Evolutionary conservation across 139 green algal species (phyloP).

Genomic region (Coccomyxa sp.): DNA sequence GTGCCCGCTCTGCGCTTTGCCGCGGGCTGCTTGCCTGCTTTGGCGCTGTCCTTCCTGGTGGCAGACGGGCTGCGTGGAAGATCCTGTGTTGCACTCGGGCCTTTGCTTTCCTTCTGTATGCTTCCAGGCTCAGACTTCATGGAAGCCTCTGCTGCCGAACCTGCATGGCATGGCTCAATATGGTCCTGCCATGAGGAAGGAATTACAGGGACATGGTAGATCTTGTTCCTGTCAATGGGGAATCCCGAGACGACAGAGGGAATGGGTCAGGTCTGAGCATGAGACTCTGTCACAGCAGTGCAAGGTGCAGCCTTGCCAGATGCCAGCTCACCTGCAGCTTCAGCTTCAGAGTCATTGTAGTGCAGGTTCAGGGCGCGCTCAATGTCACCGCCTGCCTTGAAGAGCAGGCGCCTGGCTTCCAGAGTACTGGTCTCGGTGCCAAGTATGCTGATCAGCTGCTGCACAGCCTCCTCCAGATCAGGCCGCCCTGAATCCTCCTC

Average conservation of each 20-base stretch:
- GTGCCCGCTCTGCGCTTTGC: background rate
- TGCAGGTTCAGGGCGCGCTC: slow-evolving; percentile 29
- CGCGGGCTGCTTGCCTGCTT: background rate
- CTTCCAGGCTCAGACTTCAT: too few relatives aligned
- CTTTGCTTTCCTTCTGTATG: background rate
- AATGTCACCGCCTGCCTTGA: slow-evolving; percentile 16
- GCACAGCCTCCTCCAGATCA: background rate
- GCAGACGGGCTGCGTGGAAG: background rate
- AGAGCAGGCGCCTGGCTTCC: slow-evolving; percentile 31
- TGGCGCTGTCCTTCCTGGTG: background rate
- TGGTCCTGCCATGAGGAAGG: too few relatives aligned
- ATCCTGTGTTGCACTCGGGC: background rate
- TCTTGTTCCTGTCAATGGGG: too few relatives aligned
- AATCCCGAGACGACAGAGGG: too few relatives aligned
- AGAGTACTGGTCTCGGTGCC: slow-evolving; percentile 8
- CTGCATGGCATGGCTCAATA: too few relatives aligned
- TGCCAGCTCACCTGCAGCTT: background rate
- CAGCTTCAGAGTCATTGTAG: slow-evolving; percentile 25
- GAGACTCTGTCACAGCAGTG: background rate
- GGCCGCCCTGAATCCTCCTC: too few relatives aligned
- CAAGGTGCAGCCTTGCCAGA: background rate
- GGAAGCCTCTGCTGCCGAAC: too few relatives aligned
- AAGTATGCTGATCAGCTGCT: slow-evolving; percentile 33
- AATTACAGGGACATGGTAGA: too few relatives aligned
- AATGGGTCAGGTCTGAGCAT: too few relatives aligned